These are phyloP conservation scores for Schoenoplectus triqueter DNA, from an alignment of 202 grass and related monocot genomes.

Conservation along the genomic window DNA sequence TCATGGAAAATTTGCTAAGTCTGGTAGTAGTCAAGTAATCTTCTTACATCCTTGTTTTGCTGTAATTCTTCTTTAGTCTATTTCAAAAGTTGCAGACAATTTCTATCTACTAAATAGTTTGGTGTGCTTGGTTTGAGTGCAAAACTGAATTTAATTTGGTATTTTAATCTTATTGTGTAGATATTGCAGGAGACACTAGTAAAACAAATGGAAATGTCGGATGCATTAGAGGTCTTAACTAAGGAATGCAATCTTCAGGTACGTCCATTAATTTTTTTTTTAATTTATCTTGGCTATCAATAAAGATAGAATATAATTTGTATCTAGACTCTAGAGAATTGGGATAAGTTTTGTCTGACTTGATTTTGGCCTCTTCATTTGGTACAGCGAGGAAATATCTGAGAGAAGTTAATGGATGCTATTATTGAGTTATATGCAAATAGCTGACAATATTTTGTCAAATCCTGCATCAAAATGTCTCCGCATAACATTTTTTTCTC, in stretches of 20 bases:
- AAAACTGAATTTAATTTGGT: constrained; percentile 19
- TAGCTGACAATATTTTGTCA: constrained; percentile 11
- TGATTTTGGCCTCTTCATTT: constrained; percentile 26
- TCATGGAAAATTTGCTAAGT: too few species aligned
- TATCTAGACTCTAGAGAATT: background rate
- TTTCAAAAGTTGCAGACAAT: background rate
- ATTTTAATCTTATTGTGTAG: constrained; percentile 47
- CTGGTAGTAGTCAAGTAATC: background rate
- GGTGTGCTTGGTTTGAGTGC: constrained; percentile 18
- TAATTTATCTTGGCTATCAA: background rate
- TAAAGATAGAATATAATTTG: background rate
- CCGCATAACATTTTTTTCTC: background rate
- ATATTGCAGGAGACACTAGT: constrained; percentile 83
- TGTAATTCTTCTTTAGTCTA: background rate
- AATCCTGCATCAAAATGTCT: constrained; percentile 36
- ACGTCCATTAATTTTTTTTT: constrained; percentile 34
- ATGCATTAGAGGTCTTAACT: constrained; percentile 67
- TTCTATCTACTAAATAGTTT: background rate
- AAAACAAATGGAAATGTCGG: constrained; percentile 89
- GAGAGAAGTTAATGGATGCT: constrained; percentile 43
- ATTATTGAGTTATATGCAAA: constrained; percentile 43
- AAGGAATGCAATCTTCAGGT: constrained; percentile 69
- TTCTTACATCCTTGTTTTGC: background rate
- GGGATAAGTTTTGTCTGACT: constrained; percentile 17
- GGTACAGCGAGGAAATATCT: constrained; percentile 65